phyloP scores from a whole-genome alignment of 169 alveolate species.

The Eimeria falciformis region DNA sequence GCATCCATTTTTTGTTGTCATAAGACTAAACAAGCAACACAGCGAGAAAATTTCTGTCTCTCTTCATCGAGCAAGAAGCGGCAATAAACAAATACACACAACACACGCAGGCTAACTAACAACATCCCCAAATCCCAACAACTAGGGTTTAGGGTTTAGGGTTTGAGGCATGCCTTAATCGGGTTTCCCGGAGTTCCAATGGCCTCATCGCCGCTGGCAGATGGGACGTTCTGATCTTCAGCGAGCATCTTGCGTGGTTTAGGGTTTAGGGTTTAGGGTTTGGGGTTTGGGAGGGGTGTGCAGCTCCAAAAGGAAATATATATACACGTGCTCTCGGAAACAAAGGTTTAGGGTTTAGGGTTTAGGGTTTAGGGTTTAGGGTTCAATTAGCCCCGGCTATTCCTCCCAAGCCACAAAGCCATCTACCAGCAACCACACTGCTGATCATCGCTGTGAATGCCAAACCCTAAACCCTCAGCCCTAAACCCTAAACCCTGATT shows the following conservation, averaged over 20 bases:
- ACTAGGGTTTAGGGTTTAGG: slow-evolving; percentile 29
- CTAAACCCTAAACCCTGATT: too few relatives aligned
- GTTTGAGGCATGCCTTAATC: slow-evolving; percentile 11
- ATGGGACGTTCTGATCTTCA: slow-evolving; percentile 36
- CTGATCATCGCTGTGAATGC: not conserved
- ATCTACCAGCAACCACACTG: not conserved
- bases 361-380: slow-evolving; percentile 30
- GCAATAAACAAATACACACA: too few relatives aligned
- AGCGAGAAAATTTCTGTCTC: too few relatives aligned
- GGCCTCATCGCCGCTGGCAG: slow-evolving; percentile 19
- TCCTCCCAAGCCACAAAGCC: not conserved
- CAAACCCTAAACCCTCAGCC: slow-evolving; percentile 4
- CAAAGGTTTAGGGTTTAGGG: not conserved
- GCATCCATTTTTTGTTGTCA: slow-evolving; percentile 80
- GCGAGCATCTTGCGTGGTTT: slow-evolving; percentile 6
- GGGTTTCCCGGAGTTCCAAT: not conserved
- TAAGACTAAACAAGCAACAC: slow-evolving; percentile 69
- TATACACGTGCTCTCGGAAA: too few relatives aligned
- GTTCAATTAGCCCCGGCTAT: not conserved
- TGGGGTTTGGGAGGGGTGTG: not conserved
- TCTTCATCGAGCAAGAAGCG: too few relatives aligned
- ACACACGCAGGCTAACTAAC: too few relatives aligned
- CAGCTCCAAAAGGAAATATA: not conserved
- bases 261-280: slow-evolving; percentile 31
- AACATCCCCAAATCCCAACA: not conserved